These are phyloP conservation scores for Trypanosoma rangeli DNA, from an alignment of 208 protist species.

Conservation along the genomic window DNA sequence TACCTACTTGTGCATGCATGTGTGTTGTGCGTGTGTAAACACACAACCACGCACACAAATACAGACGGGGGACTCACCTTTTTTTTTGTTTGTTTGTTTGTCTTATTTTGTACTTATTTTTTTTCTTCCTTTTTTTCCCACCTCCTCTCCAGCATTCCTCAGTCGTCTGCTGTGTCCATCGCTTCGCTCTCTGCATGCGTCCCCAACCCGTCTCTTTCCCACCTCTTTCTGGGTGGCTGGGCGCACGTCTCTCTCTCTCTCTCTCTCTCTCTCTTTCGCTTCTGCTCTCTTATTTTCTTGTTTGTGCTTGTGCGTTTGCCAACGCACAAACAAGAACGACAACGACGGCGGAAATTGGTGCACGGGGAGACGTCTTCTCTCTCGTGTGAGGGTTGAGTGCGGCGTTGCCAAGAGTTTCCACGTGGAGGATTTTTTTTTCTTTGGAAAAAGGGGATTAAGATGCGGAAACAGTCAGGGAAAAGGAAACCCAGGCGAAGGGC, in stretches of 20 bases:
- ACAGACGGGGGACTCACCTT: neutral
- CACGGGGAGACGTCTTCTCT: neutral
- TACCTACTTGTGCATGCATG: conserved; percentile 5
- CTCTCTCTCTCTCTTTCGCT: conserved; percentile 18
- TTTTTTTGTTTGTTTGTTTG: conserved; percentile 11
- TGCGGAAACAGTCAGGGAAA: conserved; percentile 14
- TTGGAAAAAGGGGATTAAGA: neutral
- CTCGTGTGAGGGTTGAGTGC: conserved; percentile 23
- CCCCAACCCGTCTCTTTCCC: too few species aligned
- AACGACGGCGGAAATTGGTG: neutral
- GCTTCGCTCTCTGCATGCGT: too few species aligned
- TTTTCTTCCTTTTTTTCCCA: conserved; percentile 2
- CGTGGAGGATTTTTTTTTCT: neutral
- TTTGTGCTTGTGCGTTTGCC: neutral
- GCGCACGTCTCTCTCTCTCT: conserved; percentile 1
- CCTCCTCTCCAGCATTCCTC: neutral
- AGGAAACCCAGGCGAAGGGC: neutral
- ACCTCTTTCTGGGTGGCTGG: too few species aligned
- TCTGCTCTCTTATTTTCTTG: neutral
- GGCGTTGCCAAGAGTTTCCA: too few species aligned
- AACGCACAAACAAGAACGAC: neutral
- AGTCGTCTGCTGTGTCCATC: too few species aligned
- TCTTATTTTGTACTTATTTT: neutral
- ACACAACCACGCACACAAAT: too few species aligned
- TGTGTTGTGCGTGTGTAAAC: neutral